Evolutionary conservation across 2,329 filamentous ascomycete species (phyloP).

Genomic region (Parafenestella ontariensis): DNA sequence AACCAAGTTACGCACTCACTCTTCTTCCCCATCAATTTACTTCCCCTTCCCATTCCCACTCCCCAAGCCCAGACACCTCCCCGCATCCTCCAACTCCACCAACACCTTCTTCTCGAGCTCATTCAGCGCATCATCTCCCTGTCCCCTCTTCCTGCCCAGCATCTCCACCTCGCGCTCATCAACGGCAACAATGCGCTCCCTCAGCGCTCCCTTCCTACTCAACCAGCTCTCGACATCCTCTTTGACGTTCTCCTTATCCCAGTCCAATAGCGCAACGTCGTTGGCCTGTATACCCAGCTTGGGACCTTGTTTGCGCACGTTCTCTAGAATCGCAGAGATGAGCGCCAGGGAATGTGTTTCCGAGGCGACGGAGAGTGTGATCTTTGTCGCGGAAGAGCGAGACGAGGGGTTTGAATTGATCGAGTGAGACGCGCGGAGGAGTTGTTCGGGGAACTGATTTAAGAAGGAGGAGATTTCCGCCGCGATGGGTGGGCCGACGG

Average conservation of each 20-base stretch:
- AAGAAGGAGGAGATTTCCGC: slow-evolving; percentile 86
- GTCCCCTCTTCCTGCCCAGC: slow-evolving; percentile 47
- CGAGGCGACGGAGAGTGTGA: slow-evolving; percentile 75
- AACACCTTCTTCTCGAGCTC: slow-evolving; percentile 79
- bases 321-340: slow-evolving; percentile 74
- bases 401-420: slow-evolving; percentile 63
- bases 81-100: slow-evolving; percentile 42
- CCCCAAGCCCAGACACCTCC: slow-evolving; percentile 46
- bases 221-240: slow-evolving; percentile 88
- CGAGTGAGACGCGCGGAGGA: slow-evolving; percentile 73
- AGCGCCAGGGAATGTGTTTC: slow-evolving; percentile 83
- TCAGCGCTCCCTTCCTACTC: slow-evolving; percentile 70
- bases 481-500: slow-evolving; percentile 81
- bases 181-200: slow-evolving; percentile 75
- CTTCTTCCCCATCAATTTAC: slow-evolving; percentile 1
- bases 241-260: slow-evolving; percentile 74
- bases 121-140: slow-evolving; percentile 51
- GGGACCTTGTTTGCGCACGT: slow-evolving; percentile 61
- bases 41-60: slow-evolving; percentile 18
- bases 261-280: slow-evolving; percentile 75
- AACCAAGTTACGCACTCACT: background rate
- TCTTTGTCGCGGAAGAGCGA: slow-evolving; percentile 53
- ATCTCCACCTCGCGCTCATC: slow-evolving; percentile 75
- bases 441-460: slow-evolving; percentile 84
- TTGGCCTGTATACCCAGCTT: slow-evolving; percentile 58